Evolutionary conservation across 371 early-diverging fungal genomes (phyloP), one percentile per base, ranked within the genome.

Genomic region (Mortierella sp.): DNA sequence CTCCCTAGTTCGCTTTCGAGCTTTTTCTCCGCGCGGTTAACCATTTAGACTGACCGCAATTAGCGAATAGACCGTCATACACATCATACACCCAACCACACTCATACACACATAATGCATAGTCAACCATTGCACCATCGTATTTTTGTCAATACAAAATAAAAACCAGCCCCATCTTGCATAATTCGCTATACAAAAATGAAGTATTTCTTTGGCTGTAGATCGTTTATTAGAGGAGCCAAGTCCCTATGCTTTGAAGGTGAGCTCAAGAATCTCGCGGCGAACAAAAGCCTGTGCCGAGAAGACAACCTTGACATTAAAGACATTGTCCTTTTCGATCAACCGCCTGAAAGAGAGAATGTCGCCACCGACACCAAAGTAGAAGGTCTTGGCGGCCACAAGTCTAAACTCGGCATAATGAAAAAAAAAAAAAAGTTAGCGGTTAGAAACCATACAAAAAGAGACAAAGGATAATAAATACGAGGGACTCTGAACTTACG

Each of bases 331-430:
- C 53, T 85, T 73, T 13, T 85, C 86, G 59, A 93, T 91, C 22
- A 92, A 76, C 47, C 87, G 76, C 62, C 90, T 84, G 83, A 97
- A 97, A 16, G 91, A 87, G 13, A 92, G 76, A 32, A 91, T 90
- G 33, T 94, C 92, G 11, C 95, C 96, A 43, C 92, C 91, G 0
- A 94, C 91, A 28, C 98, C 97, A 91, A 98, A 98, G 78, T 98
- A 98, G 10, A 93, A 90, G 1, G 95, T 90, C 77, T 98, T 98
- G 50, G 97, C 97, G 10, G 97, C 97, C 13, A 98, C 90, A 63
- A 93, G 92, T 15, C 94, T 92, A 83, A 36, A 36, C 33, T 53
- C 43, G 13, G 43, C 3, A 43, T 47, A 47, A 45, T 58, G 45
- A 63, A 69, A 11, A 33, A 8, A 57, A 53, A 36, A 32, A 43